phyloP scores from a whole-genome alignment of 495 filamentous ascomycete species.

The Trichoderma erinaceum region DNA sequence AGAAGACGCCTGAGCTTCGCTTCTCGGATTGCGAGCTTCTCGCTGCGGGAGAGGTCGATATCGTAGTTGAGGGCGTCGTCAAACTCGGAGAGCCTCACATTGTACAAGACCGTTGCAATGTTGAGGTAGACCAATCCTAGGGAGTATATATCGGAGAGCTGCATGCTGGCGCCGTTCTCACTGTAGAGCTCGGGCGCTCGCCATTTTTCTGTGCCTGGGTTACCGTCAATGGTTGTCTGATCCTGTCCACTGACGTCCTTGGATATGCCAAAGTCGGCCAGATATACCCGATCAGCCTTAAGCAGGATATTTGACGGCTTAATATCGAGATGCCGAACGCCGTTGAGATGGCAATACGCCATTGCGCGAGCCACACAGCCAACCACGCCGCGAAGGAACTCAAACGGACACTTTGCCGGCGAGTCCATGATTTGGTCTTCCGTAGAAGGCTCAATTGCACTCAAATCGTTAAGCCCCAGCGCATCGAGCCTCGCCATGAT shows the following conservation, averaged over 20 bases:
- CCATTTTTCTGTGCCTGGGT: conserved; percentile 32
- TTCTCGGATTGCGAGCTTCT: conserved; percentile 16
- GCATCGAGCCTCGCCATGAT: conserved; percentile 26
- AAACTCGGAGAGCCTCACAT: conserved; percentile 29
- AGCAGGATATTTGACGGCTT: conserved; percentile 41
- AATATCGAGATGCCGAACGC: conserved; percentile 38
- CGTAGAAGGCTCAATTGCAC: conserved; percentile 19
- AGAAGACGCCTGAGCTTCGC: conserved; percentile 27
- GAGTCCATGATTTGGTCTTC: background rate
- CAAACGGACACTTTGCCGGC: conserved; percentile 23
- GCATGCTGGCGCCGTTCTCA: conserved; percentile 32
- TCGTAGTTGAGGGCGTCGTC: conserved; percentile 29
- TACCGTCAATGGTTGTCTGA: conserved; percentile 31
- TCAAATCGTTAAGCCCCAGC: conserved; percentile 28
- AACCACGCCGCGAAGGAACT: conserved; percentile 29
- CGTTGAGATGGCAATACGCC: conserved; percentile 33
- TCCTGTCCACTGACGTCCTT: conserved; percentile 31
- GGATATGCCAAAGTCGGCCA: conserved; percentile 40
- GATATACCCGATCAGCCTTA: conserved; percentile 31
- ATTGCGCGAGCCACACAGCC: conserved; percentile 37
- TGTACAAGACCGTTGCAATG: conserved; percentile 30
- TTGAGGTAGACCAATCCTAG: conserved; percentile 32
- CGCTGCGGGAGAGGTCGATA: conserved; percentile 12
- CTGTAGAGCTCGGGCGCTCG: conserved; percentile 30
- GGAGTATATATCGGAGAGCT: conserved; percentile 34